A percentile compares a stretch with the other conserved stretches of the same genome.
Evolutionary conservation across 2,329 filamentous ascomycete species (phyloP).

Genomic region (Furcasterigmium furcatum): DNA sequence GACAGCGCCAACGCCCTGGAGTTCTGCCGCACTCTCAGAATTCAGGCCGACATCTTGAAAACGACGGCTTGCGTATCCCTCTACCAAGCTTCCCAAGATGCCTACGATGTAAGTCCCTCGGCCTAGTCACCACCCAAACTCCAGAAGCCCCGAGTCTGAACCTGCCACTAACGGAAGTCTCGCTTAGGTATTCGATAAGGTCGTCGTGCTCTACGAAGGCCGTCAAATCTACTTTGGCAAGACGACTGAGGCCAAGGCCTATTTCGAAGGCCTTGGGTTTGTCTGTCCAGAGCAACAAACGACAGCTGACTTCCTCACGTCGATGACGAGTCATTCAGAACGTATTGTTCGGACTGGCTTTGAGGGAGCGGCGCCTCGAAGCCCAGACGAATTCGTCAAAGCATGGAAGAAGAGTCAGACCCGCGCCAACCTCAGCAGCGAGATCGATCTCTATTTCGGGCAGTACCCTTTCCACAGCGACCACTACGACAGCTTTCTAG

Average conservation of each 20-base stretch:
- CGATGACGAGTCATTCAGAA: conserved; percentile 34
- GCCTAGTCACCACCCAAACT: no score
- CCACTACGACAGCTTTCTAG: conserved; percentile 7
- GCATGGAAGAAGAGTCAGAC: conserved; percentile 19
- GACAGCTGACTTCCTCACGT: conserved; percentile 68
- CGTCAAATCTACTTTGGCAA: conserved; percentile 66
- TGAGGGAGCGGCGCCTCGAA: conserved; percentile 22
- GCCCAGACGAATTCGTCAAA: conserved; percentile 23
- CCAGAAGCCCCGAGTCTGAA: no score
- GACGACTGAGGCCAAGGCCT: conserved; percentile 55
- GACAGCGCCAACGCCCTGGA: conserved; percentile 12
- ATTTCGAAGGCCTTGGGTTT: conserved; percentile 66
- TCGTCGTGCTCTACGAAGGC: conserved; percentile 62
- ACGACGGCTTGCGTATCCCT: conserved; percentile 28
- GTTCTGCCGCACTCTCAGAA: conserved; percentile 18
- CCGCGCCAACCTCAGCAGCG: conserved; percentile 21
- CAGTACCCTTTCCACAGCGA: conserved; percentile 7
- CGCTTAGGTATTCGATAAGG: conserved; percentile 59
- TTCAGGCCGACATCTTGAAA: conserved; percentile 19
- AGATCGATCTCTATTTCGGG: conserved; percentile 21
- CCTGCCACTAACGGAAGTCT: conserved; percentile 7
- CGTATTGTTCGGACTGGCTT: conserved; percentile 19
- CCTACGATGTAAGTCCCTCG: conserved; percentile 40
- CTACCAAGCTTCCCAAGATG: conserved; percentile 61
- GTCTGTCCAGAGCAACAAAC: conserved; percentile 54